Base-by-base conservation (phyloP, 495 filamentous ascomycete genomes). In the Schizothecium vesticola region DNA sequence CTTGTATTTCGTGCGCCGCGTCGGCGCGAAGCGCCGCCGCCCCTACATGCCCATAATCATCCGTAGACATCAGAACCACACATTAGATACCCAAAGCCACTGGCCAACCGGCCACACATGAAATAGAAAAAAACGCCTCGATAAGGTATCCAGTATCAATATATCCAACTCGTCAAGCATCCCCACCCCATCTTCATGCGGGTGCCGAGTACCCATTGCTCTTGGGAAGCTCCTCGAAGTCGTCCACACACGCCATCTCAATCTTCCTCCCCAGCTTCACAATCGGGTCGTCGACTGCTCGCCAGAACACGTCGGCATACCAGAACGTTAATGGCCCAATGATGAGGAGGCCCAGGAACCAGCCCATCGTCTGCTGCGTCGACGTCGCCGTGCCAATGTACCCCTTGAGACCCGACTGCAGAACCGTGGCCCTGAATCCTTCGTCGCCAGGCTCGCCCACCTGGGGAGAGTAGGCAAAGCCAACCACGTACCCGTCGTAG, bases 221-320 rank as follows among this genome's bases (percentile, higher is more conserved):
- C 64, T 67, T 65, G 2, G 72, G 67, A n/a, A 65, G 70, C 63
- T 67, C 63, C 36, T 72, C 69, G 29, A 65, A 25, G 19, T 79
- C 72, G 13, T 79, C 77, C 59, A 78, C 26, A 56, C 74, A 77
- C 13, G 59, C 60, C n/a, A 59, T 77, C 74, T 88, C 86, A 13
- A 88, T 63, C 77, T 79, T 85, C 64, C 83, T 80, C 19, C 85
- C 84, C 65, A 89, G 79, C 61, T 77, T 81, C 5, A 88, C 86
- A 58, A 86, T 83, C 12, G 82, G 85, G n/a, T 80, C 79, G 69
- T 89, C 88, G 10, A 90, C 83, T 3, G 74, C 77, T 1, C 85
- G 76, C 84, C 85, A 88, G 69, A 88, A 88, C 5, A 89, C 57
- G 74, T 89, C 86, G 3, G 83, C 86, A 1, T 79, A 75, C 84